Conservation (phyloP, 2,329 filamentous ascomycete species). For the Oidium heveae region DNA sequence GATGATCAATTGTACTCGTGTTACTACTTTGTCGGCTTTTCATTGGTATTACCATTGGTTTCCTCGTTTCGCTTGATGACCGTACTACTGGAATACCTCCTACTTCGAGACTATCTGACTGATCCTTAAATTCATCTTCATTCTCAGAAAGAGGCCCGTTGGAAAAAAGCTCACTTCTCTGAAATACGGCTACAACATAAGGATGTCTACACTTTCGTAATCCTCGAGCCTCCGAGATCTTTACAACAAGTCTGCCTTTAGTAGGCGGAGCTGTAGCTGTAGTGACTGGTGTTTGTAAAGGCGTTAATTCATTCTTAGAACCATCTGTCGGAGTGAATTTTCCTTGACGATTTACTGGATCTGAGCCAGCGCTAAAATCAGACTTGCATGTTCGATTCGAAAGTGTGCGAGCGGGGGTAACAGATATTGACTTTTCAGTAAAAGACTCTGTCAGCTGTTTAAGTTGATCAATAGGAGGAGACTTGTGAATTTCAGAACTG, state of each 20-base stretch:
- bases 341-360: conserved; percentile 20
- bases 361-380: conserved; percentile 16
- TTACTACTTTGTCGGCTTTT: conserved; percentile 89
- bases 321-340: conserved; percentile 2
- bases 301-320: conserved; percentile 14
- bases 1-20: conserved; percentile 50
- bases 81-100: conserved; percentile 37
- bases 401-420: conserved; percentile 70
- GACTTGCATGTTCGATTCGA: conserved; percentile 26
- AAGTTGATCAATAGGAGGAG: conserved; percentile 40
- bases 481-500: conserved; percentile 24
- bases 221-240: conserved; percentile 64
- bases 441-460: conserved; percentile 68
- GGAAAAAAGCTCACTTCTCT: conserved; percentile 89
- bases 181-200: conserved; percentile 90
- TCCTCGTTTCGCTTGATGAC: conserved; percentile 57
- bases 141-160: conserved; percentile 46
- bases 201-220: conserved; percentile 65
- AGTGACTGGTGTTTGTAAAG: conserved; percentile 19
- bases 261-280: conserved; percentile 43
- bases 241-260: conserved; percentile 74
- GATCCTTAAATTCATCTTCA: conserved; percentile 33
- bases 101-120: conserved; percentile 25
- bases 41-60: conserved; percentile 83
- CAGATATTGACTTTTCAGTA: conserved; percentile 65